A percentile compares a stretch with the other conserved stretches of the same genome.
phyloP scores from a whole-genome alignment of 2,329 filamentous ascomycete species.

The Colletotrichum cereale region DNA sequence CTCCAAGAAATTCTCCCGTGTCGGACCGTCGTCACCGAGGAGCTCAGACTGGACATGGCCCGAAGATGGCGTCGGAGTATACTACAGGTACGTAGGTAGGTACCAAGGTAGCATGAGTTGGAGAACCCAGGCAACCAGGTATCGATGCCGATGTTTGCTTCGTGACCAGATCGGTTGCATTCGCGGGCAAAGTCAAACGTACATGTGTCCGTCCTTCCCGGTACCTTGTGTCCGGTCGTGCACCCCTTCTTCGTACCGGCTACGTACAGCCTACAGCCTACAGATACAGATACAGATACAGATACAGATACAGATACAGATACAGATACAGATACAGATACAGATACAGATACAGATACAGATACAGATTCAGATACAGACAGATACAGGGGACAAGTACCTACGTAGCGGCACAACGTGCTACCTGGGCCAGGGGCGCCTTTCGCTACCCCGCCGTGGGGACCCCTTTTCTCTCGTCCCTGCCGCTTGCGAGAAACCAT shows the following conservation, averaged over 20 bases:
- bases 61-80: conserved; percentile 19
- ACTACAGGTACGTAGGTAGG: neutral
- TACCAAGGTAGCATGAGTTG: neutral
- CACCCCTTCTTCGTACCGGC: neutral
- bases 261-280: neutral
- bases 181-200: neutral
- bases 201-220: neutral
- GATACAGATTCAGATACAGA: neutral
- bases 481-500: conserved; percentile 35
- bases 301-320: neutral
- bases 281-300: neutral
- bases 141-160: neutral
- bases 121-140: neutral
- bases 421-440: conserved; percentile 23
- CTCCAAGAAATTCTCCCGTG: conserved; percentile 55
- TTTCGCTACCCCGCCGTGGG: conserved; percentile 41
- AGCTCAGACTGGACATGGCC: conserved; percentile 50
- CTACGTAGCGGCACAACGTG: conserved; percentile 1
- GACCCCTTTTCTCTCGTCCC: conserved; percentile 29
- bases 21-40: conserved; percentile 68
- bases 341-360: neutral
- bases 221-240: neutral
- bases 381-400: neutral
- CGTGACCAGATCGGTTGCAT: neutral
- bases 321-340: neutral